Percentiles rank a stretch among this genome's conserved stretches.
phyloP scores from a whole-genome alignment of 805 yeast species.

The Alloascoidea hylecoeti region DNA sequence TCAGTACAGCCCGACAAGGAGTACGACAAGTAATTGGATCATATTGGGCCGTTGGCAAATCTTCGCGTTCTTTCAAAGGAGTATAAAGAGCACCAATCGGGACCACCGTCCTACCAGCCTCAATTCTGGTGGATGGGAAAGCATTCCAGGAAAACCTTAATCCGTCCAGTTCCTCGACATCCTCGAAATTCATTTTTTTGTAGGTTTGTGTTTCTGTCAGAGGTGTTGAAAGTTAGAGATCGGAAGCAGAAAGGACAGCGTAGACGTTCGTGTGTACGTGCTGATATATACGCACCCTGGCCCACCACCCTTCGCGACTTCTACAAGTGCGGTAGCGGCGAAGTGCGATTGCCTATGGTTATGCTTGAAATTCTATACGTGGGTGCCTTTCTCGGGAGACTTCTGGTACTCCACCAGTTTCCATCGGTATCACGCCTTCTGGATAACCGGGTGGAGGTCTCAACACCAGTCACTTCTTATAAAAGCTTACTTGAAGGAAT shows the following conservation, averaged over 20 bases:
- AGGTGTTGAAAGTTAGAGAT: background rate
- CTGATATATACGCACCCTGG: constrained; percentile 12
- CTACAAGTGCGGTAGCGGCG: too few species aligned
- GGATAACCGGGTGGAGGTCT: constrained; percentile 42
- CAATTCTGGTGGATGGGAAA: constrained; percentile 79
- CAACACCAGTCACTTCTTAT: constrained; percentile 66
- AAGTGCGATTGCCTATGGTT: too few species aligned
- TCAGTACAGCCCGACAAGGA: constrained; percentile 73
- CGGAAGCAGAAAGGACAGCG: background rate
- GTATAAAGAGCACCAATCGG: constrained; percentile 93
- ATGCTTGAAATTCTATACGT: too few species aligned
- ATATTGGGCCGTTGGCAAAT: constrained; percentile 63
- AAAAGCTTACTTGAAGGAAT: constrained; percentile 51
- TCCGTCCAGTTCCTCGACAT: constrained; percentile 47
- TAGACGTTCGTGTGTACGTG: background rate
- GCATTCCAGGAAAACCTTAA: constrained; percentile 73
- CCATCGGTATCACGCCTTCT: too few species aligned
- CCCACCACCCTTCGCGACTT: too few species aligned
- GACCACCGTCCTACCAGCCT: constrained; percentile 82
- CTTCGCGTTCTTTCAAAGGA: constrained; percentile 75
- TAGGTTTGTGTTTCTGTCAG: too few species aligned
- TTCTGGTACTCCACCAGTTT: too few species aligned
- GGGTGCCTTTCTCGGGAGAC: too few species aligned
- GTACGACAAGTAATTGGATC: constrained; percentile 78
- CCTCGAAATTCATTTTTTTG: constrained; percentile 52